Evolutionary conservation across 2,329 filamentous ascomycete genomes (phyloP).

Genomic region (Epichloe coenophiala): DNA sequence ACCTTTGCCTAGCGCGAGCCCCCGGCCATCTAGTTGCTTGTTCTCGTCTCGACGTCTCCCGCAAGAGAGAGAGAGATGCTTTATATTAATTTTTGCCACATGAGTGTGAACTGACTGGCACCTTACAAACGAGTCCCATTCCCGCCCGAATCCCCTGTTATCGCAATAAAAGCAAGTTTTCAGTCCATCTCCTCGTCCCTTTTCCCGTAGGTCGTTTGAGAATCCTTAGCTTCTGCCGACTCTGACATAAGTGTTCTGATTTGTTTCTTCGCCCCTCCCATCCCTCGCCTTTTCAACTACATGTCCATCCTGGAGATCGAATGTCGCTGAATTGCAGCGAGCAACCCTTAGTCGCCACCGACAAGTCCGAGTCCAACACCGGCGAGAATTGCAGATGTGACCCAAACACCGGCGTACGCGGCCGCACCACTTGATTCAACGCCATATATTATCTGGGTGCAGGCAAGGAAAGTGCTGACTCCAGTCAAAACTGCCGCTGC

Average conservation of each 20-base stretch:
- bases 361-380: conserved; percentile 42
- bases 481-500: conserved; percentile 44
- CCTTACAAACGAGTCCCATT: not conserved
- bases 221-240: not conserved
- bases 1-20: too few relatives aligned
- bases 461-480: conserved; percentile 48
- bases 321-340: not conserved
- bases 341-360: conserved; percentile 24
- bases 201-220: not conserved
- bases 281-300: not conserved
- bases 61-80: too few relatives aligned
- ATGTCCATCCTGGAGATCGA: too few relatives aligned
- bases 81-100: too few relatives aligned
- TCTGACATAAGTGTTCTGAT: not conserved
- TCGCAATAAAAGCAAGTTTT: not conserved
- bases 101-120: too few relatives aligned
- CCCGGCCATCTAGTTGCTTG: too few relatives aligned
- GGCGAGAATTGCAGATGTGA: conserved; percentile 45
- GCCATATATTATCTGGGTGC: conserved; percentile 52
- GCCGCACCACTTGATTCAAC: conserved; percentile 56
- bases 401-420: conserved; percentile 65
- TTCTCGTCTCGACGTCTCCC: too few relatives aligned
- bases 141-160: not conserved
- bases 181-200: not conserved
- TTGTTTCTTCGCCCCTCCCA: not conserved